Evolutionary conservation across 2,329 filamentous ascomycete genomes (phyloP).

Genomic region (Lachnellula cervina): DNA sequence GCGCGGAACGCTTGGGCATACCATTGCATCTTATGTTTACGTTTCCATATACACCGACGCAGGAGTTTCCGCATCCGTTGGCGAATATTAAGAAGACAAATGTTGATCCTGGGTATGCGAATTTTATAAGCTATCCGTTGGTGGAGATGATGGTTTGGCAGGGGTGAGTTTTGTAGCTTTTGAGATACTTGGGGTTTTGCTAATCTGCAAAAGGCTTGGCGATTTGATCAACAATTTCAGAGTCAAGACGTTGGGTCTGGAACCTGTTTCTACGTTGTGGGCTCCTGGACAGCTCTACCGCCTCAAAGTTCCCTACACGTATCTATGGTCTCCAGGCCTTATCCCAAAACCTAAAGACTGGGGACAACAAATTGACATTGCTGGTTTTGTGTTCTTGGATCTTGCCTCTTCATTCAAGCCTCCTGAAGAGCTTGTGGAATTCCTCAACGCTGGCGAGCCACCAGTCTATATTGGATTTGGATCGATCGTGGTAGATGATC

Average conservation of each 20-base stretch:
- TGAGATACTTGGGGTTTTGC: neutral
- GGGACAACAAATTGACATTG: constrained; percentile 66
- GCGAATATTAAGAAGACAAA: constrained; percentile 71
- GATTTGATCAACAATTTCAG: constrained; percentile 74
- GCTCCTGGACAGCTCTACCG: constrained; percentile 69
- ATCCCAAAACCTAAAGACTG: constrained; percentile 65
- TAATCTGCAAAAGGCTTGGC: constrained; percentile 45
- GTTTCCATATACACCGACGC: constrained; percentile 72
- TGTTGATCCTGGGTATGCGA: constrained; percentile 67
- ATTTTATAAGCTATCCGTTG: constrained; percentile 75
- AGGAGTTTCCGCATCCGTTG: constrained; percentile 66
- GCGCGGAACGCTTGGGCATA: constrained; percentile 71
- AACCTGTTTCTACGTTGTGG: constrained; percentile 72
- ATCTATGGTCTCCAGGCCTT: constrained; percentile 64
- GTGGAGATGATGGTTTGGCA: constrained; percentile 92
- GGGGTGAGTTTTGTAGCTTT: constrained; percentile 42
- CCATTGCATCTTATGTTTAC: constrained; percentile 87
- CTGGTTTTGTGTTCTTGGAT: constrained; percentile 75
- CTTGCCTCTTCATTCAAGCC: constrained; percentile 58
- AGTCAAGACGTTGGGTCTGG: constrained; percentile 61
- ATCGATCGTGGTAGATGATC: constrained; percentile 69
- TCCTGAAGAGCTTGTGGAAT: constrained; percentile 49
- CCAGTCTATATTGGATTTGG: constrained; percentile 75
- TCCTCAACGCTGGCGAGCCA: constrained; percentile 50
- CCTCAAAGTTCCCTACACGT: constrained; percentile 70